These are phyloP conservation scores for Magnolia changhungtana DNA, from an alignment of 164 flowering plant genomes.

Conservation along the genomic window DNA sequence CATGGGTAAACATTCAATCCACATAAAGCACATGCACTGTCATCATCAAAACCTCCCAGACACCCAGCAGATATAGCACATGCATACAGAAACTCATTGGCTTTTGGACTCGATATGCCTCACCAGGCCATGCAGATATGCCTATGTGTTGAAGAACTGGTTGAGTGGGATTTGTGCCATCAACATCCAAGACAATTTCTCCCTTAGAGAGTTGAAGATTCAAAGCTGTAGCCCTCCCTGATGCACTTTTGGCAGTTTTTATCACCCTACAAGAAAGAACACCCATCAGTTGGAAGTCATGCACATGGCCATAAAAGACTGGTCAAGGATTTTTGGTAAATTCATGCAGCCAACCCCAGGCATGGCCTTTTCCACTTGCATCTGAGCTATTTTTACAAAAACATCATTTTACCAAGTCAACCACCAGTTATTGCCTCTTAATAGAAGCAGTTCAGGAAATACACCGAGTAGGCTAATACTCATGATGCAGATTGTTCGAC, in stretches of 20 bases:
- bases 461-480: too few relatives aligned
- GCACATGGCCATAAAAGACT: background rate
- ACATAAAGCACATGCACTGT: background rate
- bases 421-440: too few relatives aligned
- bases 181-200: slow-evolving; percentile 70
- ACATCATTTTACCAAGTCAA: too few relatives aligned
- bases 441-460: too few relatives aligned
- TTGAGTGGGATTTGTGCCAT: slow-evolving; percentile 78
- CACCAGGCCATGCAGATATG: slow-evolving; percentile 92
- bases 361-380: background rate
- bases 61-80: background rate
- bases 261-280: slow-evolving; percentile 46
- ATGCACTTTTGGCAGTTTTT: slow-evolving; percentile 42
- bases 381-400: background rate
- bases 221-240: slow-evolving; percentile 33
- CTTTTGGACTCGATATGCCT: slow-evolving; percentile 17
- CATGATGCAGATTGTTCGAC: too few relatives aligned
- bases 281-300: background rate
- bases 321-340: background rate
- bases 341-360: background rate
- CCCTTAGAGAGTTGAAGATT: slow-evolving; percentile 60
- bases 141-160: slow-evolving; percentile 91
- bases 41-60: too few relatives aligned
- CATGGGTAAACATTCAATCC: background rate
- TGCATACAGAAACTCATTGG: background rate